Percentiles rank a stretch among this genome's conserved stretches.
Conservation (phyloP, 768 basidiomycete species). For the Sutorius australiensis region DNA sequence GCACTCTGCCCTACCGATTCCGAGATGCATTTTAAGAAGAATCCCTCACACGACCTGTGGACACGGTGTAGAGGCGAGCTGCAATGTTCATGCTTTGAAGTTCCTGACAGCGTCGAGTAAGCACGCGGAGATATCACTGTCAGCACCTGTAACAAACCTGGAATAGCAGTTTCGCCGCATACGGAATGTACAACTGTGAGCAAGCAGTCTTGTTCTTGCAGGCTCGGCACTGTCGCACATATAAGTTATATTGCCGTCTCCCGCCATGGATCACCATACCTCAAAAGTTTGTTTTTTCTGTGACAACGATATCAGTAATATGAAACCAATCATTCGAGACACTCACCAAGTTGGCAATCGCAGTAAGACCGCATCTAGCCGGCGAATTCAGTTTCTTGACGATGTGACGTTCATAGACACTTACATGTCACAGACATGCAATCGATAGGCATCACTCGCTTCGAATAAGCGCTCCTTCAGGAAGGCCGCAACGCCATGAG, state of each 20-base stretch:
- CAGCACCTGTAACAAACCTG: slow-evolving; percentile 51
- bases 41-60: slow-evolving; percentile 82
- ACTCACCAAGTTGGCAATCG: slow-evolving; percentile 91
- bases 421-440: slow-evolving; percentile 96
- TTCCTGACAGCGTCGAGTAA: slow-evolving; percentile 48
- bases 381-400: slow-evolving; percentile 7
- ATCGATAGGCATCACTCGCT: slow-evolving; percentile 86
- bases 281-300: slow-evolving; percentile 99
- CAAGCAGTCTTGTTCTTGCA: slow-evolving; percentile 97
- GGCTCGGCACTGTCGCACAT: slow-evolving; percentile 64
- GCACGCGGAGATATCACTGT: not conserved
- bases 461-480: slow-evolving; percentile 96
- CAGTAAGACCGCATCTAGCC: slow-evolving; percentile 85
- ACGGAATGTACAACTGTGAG: slow-evolving; percentile 89
- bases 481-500: slow-evolving; percentile 97
- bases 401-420: slow-evolving; percentile 30
- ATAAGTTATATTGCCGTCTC: slow-evolving; percentile 2
- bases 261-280: slow-evolving; percentile 31
- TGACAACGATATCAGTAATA: slow-evolving; percentile 5
- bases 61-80: slow-evolving; percentile 80
- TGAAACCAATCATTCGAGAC: not conserved
- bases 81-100: slow-evolving; percentile 96
- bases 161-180: slow-evolving; percentile 95
- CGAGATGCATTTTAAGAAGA: slow-evolving; percentile 11
- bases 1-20: not conserved